Base-by-base conservation (phyloP, 1,139 yeast species). In the Meyerozyma athensensis region DNA sequence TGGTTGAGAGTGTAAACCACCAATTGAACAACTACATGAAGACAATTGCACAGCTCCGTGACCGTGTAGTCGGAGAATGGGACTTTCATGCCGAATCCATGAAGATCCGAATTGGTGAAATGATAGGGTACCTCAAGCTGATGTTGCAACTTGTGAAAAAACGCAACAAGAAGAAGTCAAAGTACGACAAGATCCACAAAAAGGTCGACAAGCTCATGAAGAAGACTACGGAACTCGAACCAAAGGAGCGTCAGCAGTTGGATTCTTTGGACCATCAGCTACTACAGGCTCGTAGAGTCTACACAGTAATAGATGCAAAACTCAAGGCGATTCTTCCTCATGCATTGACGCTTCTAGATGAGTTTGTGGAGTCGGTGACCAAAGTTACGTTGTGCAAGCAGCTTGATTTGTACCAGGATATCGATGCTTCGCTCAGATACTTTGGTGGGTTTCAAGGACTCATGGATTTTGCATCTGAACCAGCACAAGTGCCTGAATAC, bases 291-390 rank as follows among this genome's bases (percentile, higher is more conserved):
- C 59, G 59, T 21, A 48, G 49, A 3, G 52, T 59, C 8, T 74
- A 57, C 44, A 50, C 53, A 17, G 62, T 61, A 8, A 46, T 73
- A 16, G 72, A 72, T 49, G 59, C 58, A 12, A 72, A 70, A 42
- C 52, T 68, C 12, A 63, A 61, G 38, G 37, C 65, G 5, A 49
- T 63, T 3, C 58, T 77, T 17, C 84, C 84, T 2, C 73, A 68
- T 41, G 58, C 71, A 4, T 53, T 74, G 36, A 53, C 63, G 6
- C 60, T 68, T 30, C 53, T 77, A 40, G 77, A 77, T 23, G 82
- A 78, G 51, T 76, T 77, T 44, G 57, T 77, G 12, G 74, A 68
- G 34, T 58, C 59, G 34, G 42, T 75, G 9, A 56, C 73, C 5
- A 58, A 65, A 39, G 56, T 60, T 47, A 42, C 58, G 36, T 21